Evolutionary conservation across 208 protist species (phyloP), one percentile per base, ranked within the genome.

Genomic region (Trypanosomatidae sp.): DNA sequence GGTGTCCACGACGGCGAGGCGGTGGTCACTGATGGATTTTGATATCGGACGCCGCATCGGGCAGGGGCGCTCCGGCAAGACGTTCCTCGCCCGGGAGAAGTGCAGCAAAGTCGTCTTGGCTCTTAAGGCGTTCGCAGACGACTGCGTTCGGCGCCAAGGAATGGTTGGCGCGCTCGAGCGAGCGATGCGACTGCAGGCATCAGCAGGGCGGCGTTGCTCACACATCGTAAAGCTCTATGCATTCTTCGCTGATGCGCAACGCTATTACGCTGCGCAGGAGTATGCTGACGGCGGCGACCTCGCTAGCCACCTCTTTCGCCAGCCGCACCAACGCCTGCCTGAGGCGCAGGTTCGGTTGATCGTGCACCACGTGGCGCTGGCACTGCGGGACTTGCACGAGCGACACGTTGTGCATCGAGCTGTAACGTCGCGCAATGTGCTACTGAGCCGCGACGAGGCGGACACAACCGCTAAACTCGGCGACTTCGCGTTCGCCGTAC

Each of bases 181-280:
- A 9, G 98, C 99, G 74, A 96, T 99, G 65, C 98, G 99, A 62
- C 98, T 99, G 39, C 98, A 99, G 79, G 87, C 92, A 13, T 95
- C 98, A 39, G 71, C 77, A 17, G 80, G 76, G 9, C 80, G 83
- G 36, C 90, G 89, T 44, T 96, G 99, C 77, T 73, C 82, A 15
- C 97, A 99, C 71, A 94, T 99, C 44, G 79, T 99, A 47, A 83
- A 93, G n/a, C 68, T 99, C 12, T 98, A 90, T 79, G 97, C 94
- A 5, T 99, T 99, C 76, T 99, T 99, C 65, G 97, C 98, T 74
- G 98, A 99, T 80, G 72, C 88, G 22, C 85, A 84, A 8, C 86
- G 91, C 5, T 83, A 99, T 0, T 99, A 98, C 77, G 81, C 99
- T 2, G 99, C 99, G 50, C 85, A 99, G 8, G 99, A 99, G 77